Conservation (phyloP, 352 stramenopile genomes). For the Phytopythium montanum region DNA sequence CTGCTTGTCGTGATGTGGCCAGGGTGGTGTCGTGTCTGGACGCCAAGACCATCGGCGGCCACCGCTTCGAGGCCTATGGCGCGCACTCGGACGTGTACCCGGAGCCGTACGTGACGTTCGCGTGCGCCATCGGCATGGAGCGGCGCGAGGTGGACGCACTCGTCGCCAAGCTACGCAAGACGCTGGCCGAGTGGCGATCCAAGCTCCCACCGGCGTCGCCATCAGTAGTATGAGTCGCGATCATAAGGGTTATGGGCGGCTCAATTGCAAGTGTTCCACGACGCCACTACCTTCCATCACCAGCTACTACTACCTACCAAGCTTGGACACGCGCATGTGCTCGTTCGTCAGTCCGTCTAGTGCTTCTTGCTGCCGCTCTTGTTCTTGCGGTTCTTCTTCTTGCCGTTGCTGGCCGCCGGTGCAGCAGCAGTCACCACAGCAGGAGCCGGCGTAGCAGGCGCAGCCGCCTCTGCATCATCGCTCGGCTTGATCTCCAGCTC, state of each 20-base stretch:
- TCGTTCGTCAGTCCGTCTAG: constrained; percentile 16
- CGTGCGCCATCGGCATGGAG: constrained; percentile 94
- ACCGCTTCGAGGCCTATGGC: constrained; percentile 93
- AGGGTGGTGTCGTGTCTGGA: constrained; percentile 88
- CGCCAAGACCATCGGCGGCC: constrained; percentile 87
- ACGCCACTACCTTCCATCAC: background rate
- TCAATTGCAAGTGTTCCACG: background rate
- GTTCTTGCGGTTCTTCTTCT: constrained; percentile 70
- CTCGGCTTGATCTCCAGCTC: constrained; percentile 72
- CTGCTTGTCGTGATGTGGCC: background rate
- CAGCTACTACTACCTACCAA: background rate
- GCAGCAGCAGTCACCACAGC: background rate
- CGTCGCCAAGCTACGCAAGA: constrained; percentile 89
- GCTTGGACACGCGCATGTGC: background rate
- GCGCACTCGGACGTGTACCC: constrained; percentile 88
- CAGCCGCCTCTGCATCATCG: constrained; percentile 20
- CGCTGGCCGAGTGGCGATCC: constrained; percentile 81
- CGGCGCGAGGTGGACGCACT: constrained; percentile 92
- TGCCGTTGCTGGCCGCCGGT: constrained; percentile 10
- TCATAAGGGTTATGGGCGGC: background rate
- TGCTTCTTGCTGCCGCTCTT: constrained; percentile 72
- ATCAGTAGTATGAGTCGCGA: background rate
- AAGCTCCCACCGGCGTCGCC: constrained; percentile 16
- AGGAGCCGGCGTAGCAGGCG: too few species aligned
- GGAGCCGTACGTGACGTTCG: constrained; percentile 95